Conservation (phyloP, 1,139 yeast species). For the Protomyces lactucae-debilis region DNA sequence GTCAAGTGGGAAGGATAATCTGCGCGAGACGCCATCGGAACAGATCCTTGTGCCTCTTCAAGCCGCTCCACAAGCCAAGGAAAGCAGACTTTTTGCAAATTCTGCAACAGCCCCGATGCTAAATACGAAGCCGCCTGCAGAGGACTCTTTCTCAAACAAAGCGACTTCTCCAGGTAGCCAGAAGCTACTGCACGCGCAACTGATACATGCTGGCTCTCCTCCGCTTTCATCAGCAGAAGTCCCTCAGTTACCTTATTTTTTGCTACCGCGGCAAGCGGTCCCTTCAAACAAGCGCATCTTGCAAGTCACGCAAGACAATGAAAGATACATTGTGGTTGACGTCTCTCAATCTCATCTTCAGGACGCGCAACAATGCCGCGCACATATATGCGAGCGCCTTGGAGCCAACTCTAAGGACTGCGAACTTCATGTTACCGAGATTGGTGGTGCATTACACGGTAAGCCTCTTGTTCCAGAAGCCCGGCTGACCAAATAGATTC, state of each 20-base stretch:
- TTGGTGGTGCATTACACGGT: constrained; percentile 45
- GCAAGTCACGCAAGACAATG: constrained; percentile 59
- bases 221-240: too few species aligned
- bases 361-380: constrained; percentile 42
- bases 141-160: not conserved
- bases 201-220: not conserved
- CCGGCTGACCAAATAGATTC: constrained; percentile 48
- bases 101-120: too few species aligned
- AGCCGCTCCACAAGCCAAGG: too few species aligned
- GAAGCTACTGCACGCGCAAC: too few species aligned
- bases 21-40: not conserved
- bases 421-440: constrained; percentile 66
- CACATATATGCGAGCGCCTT: constrained; percentile 43
- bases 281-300: constrained; percentile 38
- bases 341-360: constrained; percentile 40
- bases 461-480: not conserved
- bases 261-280: not conserved
- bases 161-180: not conserved
- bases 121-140: not conserved
- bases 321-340: constrained; percentile 49
- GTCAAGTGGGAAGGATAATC: not conserved
- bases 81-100: too few species aligned
- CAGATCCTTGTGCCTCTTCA: not conserved
- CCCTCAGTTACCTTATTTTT: not conserved
- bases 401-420: constrained; percentile 42